Evolutionary conservation across 768 basidiomycete species (phyloP), one percentile per base, ranked within the genome.

Genomic region (Podaxis carcinomalis): DNA sequence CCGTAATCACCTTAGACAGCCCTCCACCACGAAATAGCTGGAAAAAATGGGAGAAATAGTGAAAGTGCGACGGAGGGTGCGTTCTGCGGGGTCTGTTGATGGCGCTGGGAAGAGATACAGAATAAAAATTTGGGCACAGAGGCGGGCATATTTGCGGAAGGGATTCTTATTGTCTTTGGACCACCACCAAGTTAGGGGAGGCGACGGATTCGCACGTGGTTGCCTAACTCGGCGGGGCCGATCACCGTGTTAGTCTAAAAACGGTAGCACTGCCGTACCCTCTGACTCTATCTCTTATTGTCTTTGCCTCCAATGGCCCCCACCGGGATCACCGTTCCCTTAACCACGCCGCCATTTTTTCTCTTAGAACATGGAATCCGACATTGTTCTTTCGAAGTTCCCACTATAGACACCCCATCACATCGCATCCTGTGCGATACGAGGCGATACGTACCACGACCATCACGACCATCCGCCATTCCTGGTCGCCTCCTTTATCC

Each of bases 321-420:
- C 25, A 39, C 56, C 49, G 46, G 10, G 25, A 57, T 49, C 49
- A 21, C 54, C 37, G 13, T 27, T 10, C 39, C 21, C 10, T 7
- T 42, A 10, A 21, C n/a, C 56, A 49, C 40, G 36, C 9, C 42
- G 40, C 39, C 50, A 25, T 40, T 59, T 25, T 44, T 27, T 32
- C 28, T 35, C 11, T 52, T 28, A 19, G 35, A 23, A 54, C n/a
- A 36, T 23, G 25, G 28, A 25, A 19, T 21, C 16, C 14, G 11
- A 36, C 57, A 58, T 58, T 58, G 57, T 58, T 51, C 57, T 58
- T 50, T 58, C 46, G 57, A 58, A 58, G 57, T 50, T 50, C 37
- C 36, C 16, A 21, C 44, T 21, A 42, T 42, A 42, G 39, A 40
- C 5, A 42, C 1, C 19, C 6, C 25, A 44, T 25, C 25, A 44